Conservation (phyloP, 768 basidiomycete species). For the Tylopilus rubrobrunneus region DNA sequence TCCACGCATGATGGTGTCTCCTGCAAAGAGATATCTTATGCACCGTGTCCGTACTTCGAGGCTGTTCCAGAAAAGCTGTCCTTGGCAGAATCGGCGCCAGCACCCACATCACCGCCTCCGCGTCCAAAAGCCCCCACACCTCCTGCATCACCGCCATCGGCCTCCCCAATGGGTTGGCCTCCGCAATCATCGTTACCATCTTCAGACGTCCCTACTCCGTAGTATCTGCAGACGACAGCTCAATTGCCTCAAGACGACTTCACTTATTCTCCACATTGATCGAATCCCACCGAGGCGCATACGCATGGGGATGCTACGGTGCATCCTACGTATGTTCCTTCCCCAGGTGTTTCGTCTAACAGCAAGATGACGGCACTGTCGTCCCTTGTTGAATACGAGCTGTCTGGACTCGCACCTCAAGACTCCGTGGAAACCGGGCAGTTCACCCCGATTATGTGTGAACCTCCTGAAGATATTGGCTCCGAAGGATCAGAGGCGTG, state of each 20-base stretch:
- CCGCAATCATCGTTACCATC: conserved; percentile 14
- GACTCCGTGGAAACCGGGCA: conserved; percentile 24
- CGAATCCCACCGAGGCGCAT: conserved; percentile 12
- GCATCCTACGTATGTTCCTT: conserved; percentile 15
- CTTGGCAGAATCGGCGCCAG: conserved; percentile 14
- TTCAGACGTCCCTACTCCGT: conserved; percentile 20
- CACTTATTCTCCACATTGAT: conserved; percentile 22
- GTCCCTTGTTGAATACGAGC: conserved; percentile 10
- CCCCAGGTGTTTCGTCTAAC: conserved; percentile 14
- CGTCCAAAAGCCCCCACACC: conserved; percentile 18
- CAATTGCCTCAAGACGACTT: conserved; percentile 28
- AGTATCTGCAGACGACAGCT: conserved; percentile 19
- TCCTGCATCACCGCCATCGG: conserved; percentile 13
- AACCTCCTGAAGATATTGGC: conserved; percentile 28
- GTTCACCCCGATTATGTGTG: conserved; percentile 27
- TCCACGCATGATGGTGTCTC: conserved; percentile 20
- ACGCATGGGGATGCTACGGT: conserved; percentile 14
- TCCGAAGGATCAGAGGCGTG: conserved; percentile 19
- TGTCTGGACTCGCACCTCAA: conserved; percentile 11
- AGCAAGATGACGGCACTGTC: conserved; percentile 13
- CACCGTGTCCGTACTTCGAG: conserved; percentile 16
- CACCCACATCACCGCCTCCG: conserved; percentile 18
- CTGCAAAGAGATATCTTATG: conserved; percentile 10
- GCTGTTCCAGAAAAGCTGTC: conserved; percentile 21
- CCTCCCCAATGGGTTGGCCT: conserved; percentile 11